A percentile compares a stretch with the other conserved stretches of the same genome.
Conservation (phyloP, 1,284 basidiomycete genomes). For the Taiwanofungus camphoratus region DNA sequence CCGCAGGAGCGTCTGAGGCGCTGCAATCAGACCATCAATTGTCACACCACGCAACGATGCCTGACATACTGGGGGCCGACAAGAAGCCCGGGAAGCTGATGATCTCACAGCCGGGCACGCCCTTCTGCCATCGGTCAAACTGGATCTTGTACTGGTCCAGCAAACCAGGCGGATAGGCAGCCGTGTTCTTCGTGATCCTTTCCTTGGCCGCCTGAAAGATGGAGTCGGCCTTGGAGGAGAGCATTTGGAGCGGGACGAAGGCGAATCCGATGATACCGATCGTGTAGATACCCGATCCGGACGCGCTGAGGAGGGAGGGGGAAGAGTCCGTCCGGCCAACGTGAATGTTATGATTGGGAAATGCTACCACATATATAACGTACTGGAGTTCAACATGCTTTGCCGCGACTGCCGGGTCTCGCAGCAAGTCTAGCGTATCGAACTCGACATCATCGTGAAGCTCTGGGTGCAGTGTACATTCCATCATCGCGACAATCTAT, state of each 20-base stretch:
- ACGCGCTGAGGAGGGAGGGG: slow-evolving; percentile 12
- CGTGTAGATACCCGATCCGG: slow-evolving; percentile 25
- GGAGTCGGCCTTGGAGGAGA: slow-evolving; percentile 19
- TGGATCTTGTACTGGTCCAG: slow-evolving; percentile 32
- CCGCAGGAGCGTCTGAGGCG: slow-evolving; percentile 14
- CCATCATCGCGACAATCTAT: neutral
- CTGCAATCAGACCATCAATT: too few relatives aligned
- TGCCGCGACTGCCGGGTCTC: slow-evolving; percentile 21
- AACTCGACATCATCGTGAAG: slow-evolving; percentile 25
- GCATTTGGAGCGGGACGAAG: slow-evolving; percentile 20
- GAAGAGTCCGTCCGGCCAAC: neutral
- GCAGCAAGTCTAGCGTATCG: slow-evolving; percentile 28
- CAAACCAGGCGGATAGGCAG: slow-evolving; percentile 24
- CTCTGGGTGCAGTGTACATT: slow-evolving; percentile 16
- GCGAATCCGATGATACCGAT: slow-evolving; percentile 24
- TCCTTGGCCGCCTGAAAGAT: slow-evolving; percentile 24
- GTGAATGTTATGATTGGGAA: neutral
- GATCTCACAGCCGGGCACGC: slow-evolving; percentile 26
- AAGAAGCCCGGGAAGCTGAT: slow-evolving; percentile 22
- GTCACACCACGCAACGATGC: too few relatives aligned
- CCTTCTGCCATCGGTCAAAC: slow-evolving; percentile 25
- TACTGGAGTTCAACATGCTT: slow-evolving; percentile 30
- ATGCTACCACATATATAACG: slow-evolving; percentile 4
- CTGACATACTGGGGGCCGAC: slow-evolving; percentile 21
- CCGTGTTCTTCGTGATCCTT: slow-evolving; percentile 20